These are phyloP conservation scores for Talaromyces funiculosus DNA, from an alignment of 2,329 filamentous ascomycete genomes.

Conservation along the genomic window DNA sequence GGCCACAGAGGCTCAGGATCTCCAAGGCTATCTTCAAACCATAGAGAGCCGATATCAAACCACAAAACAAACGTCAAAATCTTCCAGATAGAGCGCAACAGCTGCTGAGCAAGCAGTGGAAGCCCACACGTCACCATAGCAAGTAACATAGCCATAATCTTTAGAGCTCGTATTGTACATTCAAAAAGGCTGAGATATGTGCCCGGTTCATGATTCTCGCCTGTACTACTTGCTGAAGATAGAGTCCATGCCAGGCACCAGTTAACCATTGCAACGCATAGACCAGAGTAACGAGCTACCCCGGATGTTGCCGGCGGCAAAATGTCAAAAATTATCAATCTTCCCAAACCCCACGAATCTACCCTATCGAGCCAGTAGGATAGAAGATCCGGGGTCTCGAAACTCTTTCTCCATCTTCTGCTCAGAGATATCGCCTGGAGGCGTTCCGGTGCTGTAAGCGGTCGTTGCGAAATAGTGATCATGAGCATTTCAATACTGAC, in stretches of 20 bases:
- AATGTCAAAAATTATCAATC: background rate
- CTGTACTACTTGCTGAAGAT: too few species aligned
- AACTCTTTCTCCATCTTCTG: background rate
- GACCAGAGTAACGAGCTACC: too few species aligned
- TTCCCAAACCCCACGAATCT: too few species aligned
- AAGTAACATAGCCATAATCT: too few species aligned
- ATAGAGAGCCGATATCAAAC: background rate
- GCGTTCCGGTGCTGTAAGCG: background rate
- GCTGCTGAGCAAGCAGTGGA: background rate
- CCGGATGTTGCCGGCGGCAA: background rate
- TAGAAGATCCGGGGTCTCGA: background rate
- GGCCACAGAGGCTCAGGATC: background rate
- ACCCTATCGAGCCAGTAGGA: too few species aligned
- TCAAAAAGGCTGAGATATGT: too few species aligned
- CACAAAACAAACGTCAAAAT: background rate
- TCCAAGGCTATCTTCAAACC: background rate
- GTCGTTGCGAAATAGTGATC: background rate
- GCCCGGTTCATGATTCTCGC: too few species aligned
- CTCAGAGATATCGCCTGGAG: background rate
- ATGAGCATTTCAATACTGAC: background rate
- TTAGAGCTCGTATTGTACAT: too few species aligned
- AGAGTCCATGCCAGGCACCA: too few species aligned
- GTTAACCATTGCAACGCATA: too few species aligned
- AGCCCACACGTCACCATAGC: too few species aligned
- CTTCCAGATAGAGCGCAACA: background rate